Base-by-base conservation (phyloP, 768 basidiomycete species). In the Phaffia australis region DNA sequence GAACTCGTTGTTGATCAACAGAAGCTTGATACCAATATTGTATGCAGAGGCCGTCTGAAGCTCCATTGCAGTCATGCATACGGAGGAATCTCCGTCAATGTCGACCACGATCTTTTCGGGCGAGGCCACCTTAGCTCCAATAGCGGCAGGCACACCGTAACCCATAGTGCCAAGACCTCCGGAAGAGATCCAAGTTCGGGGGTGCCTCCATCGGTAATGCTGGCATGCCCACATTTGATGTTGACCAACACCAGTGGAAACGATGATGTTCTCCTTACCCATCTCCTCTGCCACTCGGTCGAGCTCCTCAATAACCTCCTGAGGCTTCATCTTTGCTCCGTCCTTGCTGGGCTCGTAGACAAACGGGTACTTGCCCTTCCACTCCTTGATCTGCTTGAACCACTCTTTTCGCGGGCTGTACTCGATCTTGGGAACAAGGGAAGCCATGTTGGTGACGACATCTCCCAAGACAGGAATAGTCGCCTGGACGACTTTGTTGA, bases 201-300 rank as follows among this genome's bases (percentile, higher is more conserved):
- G 95, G 58, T 86, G 79, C 69, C 79, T 87, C 93, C 93, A 99
- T 66, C 93, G 81, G 78, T 84, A 98, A 75, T 86, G 81, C 76
- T 99, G 95, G 51, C 89, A 89, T 1, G 94, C 94, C 92, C 91
- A 98, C 95, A 98, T 98, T 78, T 99, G 94, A 79, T 98, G 95
- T 76, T 99, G 95, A 9, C 95, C 95, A 25, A 99, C 95, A 71
- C 95, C 95, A 19, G 95, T 99, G 15, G 89, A 77, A 61, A 99
- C 78, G 73, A 99, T 78, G 49, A 95, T 82, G 27, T 97, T 84
- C 65, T 89, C 87, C 79, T 98, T 83, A 62, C 77, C 79, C 60
- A 79, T 74, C n/a, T 55, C 71, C 67, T 87, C 81, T 57, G 79
- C 80, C 79, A 90, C 88, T 62, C 74, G 80, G 73, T 98, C 86